Evolutionary conservation across 192 early-diverging fungal species (phyloP), one percentile per base, ranked within the genome.

Genomic region (Coemansia sp.): DNA sequence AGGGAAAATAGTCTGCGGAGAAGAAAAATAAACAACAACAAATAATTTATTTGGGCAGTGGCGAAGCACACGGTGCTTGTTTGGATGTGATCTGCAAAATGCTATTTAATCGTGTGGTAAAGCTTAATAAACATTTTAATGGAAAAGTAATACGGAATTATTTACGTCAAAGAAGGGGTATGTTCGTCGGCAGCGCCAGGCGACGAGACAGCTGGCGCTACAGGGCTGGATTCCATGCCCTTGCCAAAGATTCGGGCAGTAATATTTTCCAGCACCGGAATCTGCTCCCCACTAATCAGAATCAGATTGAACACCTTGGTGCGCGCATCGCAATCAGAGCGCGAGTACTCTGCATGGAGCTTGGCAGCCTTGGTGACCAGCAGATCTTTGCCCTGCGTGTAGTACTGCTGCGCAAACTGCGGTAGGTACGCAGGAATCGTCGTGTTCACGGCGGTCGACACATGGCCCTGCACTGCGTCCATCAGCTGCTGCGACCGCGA

Each of bases 271-370:
- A 81, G 73, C 13, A 81, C 73, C 7, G 78, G 78, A 11, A 81
- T 66, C 59, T 81, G 73, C 61, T 81, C 78, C 24, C 78, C 78
- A 23, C 78, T 68, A 29, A 81, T 81, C 26, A 81, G 65, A 16
- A 81, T 81, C 57, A 81, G 69, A 50, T 71, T 81, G 35, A 81
- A 62, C 13, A 81, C 78, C 56, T 75, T 75, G 52, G 57, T 72
- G 53, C 69, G 78, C 11, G 65, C 39, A 23, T 75, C 73, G 55
- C 65, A 59, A 16, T 81, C 78, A 16, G 65, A 72, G 54, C 78
- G 78, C 50, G 68, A 63, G 69, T 81, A 81, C 73, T 81, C 78
- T 3, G 78, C 69, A 47, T 81, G 73, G 23, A 81, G 78, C 62
- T 72, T 81, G 19, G 62, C 56, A 0, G 62, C 72, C 69, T 81